Evolutionary conservation across 176 grass and related monocot genomes (phyloP).

Genomic region (Musa acuminata): DNA sequence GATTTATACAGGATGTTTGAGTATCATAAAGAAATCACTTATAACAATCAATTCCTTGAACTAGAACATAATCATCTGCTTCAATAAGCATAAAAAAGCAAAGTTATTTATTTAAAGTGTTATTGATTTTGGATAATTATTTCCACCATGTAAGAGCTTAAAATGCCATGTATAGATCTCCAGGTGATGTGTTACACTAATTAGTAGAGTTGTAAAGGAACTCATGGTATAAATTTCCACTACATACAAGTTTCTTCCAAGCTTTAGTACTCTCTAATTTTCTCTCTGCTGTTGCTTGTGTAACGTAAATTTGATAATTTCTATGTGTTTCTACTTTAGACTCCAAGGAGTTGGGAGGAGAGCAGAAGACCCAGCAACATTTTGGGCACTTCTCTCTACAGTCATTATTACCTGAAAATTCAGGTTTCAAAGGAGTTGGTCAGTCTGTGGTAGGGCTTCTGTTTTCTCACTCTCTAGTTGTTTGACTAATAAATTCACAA

Average conservation of each 20-base stretch:
- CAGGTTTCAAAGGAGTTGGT: slow-evolving; percentile 49
- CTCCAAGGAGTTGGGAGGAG: slow-evolving; percentile 30
- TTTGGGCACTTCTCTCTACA: slow-evolving; percentile 28
- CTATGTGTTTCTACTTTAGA: slow-evolving; percentile 20
- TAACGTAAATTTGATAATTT: neutral
- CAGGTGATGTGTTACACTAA: neutral
- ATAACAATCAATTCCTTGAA: neutral
- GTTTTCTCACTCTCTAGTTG: neutral
- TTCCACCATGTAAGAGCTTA: neutral
- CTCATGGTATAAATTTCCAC: neutral
- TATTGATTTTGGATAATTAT: too few species aligned
- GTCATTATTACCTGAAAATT: slow-evolving; percentile 36
- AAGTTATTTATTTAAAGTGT: neutral
- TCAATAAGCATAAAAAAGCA: neutral
- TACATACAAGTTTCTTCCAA: neutral
- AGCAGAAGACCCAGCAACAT: slow-evolving; percentile 36
- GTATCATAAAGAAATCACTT: neutral
- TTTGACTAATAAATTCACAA: neutral
- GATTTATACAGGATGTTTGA: neutral
- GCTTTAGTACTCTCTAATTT: neutral
- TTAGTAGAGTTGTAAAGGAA: neutral
- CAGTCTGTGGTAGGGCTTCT: slow-evolving; percentile 55
- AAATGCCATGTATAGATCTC: neutral
- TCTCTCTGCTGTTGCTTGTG: neutral
- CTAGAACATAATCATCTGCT: neutral